phyloP scores from a whole-genome alignment of 2,329 filamentous ascomycete genomes.

The Falciphora oryzae region DNA sequence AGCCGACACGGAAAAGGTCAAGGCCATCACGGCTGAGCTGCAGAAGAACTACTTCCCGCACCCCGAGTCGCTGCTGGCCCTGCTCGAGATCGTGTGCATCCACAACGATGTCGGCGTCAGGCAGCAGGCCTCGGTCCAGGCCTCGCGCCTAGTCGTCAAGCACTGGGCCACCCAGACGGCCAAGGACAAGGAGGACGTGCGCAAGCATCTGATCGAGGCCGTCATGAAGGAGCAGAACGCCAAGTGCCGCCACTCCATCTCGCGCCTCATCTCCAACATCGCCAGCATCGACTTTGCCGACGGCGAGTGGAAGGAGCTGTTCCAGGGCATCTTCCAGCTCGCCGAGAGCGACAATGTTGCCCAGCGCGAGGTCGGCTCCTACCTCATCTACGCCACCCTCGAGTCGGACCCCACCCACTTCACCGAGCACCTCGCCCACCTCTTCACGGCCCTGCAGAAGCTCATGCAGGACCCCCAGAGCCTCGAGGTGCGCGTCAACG shows the following conservation, averaged over 20 bases:
- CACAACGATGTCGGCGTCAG: slow-evolving; percentile 68
- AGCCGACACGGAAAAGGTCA: slow-evolving; percentile 87
- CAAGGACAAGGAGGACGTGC: slow-evolving; percentile 73
- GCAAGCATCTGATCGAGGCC: slow-evolving; percentile 76
- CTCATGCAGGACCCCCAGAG: slow-evolving; percentile 90
- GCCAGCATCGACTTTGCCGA: slow-evolving; percentile 82
- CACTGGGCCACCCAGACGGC: slow-evolving; percentile 74
- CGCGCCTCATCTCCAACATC: slow-evolving; percentile 81
- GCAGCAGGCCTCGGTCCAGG: slow-evolving; percentile 89
- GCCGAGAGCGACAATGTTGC: slow-evolving; percentile 67
- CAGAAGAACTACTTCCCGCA: slow-evolving; percentile 91
- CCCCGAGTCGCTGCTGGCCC: slow-evolving; percentile 74
- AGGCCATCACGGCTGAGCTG: slow-evolving; percentile 81
- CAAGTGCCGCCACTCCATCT: slow-evolving; percentile 77
- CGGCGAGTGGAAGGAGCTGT: slow-evolving; percentile 77
- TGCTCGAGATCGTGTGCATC: slow-evolving; percentile 82
- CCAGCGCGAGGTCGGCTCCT: slow-evolving; percentile 85
- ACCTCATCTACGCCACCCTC: slow-evolving; percentile 86
- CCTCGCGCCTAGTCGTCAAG: slow-evolving; percentile 72
- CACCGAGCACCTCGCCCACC: slow-evolving; percentile 69
- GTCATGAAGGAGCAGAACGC: slow-evolving; percentile 73
- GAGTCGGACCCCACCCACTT: slow-evolving; percentile 85
- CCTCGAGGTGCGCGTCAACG: slow-evolving; percentile 89
- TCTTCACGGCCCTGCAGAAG: slow-evolving; percentile 77
- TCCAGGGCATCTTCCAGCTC: slow-evolving; percentile 72